These are phyloP conservation scores for Aschersonia sp. DNA, from an alignment of 2,329 filamentous ascomycete species.

Conservation along the genomic window DNA sequence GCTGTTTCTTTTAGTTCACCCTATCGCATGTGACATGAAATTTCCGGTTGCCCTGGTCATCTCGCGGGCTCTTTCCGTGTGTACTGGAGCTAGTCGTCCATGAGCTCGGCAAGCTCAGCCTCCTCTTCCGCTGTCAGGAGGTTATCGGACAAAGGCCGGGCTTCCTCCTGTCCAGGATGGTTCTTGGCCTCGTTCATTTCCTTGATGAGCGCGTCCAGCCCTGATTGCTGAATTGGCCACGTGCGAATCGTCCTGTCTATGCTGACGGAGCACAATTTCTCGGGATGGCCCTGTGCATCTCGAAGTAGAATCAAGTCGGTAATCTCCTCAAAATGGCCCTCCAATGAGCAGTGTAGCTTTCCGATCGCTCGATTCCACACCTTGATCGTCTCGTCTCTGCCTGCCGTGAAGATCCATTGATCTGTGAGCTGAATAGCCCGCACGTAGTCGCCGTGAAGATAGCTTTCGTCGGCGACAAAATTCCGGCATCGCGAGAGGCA, in stretches of 20 bases:
- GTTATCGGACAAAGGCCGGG: conserved; percentile 27
- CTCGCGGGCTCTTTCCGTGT: too few relatives aligned
- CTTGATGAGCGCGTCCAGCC: conserved; percentile 33
- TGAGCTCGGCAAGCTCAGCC: conserved; percentile 76
- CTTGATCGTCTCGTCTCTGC: conserved; percentile 80
- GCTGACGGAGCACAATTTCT: conserved; percentile 60
- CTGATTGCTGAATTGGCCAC: conserved; percentile 59
- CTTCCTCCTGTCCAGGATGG: conserved; percentile 27
- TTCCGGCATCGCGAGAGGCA: conserved; percentile 54
- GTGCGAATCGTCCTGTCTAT: conserved; percentile 80
- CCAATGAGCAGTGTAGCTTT: conserved; percentile 56
- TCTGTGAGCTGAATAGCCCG: conserved; percentile 64
- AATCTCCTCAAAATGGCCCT: conserved; percentile 87
- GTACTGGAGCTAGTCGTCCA: conserved; percentile 44
- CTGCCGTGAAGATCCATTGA: conserved; percentile 72
- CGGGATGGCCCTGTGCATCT: conserved; percentile 17
- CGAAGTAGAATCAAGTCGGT: conserved; percentile 58
- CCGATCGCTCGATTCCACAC: conserved; percentile 71
- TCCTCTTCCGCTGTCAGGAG: conserved; percentile 80
- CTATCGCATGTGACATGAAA: too few relatives aligned
- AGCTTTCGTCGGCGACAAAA: conserved; percentile 57
- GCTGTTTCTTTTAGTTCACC: too few relatives aligned
- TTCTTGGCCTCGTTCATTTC: conserved; percentile 30
- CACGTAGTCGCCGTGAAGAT: conserved; percentile 81
- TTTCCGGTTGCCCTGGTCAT: too few relatives aligned